Conservation (phyloP, 257 asterid species). For the Plantago elongata region DNA sequence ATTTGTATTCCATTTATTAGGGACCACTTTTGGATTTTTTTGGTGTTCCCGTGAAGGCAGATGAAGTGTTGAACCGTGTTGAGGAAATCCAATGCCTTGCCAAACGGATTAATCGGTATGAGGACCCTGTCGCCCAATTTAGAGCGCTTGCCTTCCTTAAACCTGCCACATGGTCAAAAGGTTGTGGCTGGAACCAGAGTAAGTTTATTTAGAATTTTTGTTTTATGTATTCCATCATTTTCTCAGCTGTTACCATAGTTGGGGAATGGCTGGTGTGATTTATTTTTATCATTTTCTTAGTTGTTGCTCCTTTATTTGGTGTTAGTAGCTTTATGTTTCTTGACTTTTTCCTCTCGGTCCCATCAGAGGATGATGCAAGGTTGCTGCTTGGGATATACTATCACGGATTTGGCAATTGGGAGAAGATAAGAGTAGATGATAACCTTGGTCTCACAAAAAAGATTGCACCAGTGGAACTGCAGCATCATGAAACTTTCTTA, state of each 20-base stretch:
- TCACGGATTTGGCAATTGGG: slow-evolving; percentile 99
- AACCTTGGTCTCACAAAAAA: slow-evolving; percentile 84
- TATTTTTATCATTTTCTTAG: background rate
- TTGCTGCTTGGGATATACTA: slow-evolving; percentile 89
- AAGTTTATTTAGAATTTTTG: slow-evolving; percentile 29
- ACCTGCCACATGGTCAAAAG: slow-evolving; percentile 98
- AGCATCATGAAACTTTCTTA: slow-evolving; percentile 93
- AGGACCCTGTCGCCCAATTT: slow-evolving; percentile 83
- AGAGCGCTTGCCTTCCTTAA: slow-evolving; percentile 76
- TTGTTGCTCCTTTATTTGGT: slow-evolving; percentile 2
- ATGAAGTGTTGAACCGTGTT: slow-evolving; percentile 79
- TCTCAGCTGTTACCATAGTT: background rate
- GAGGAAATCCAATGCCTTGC: slow-evolving; percentile 96
- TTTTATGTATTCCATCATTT: slow-evolving; percentile 1
- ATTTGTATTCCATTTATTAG: slow-evolving; percentile 31
- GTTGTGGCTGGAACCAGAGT: slow-evolving; percentile 99
- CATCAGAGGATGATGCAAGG: slow-evolving; percentile 95
- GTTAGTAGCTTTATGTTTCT: background rate
- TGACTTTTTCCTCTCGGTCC: slow-evolving; percentile 17
- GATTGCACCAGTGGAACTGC: slow-evolving; percentile 99
- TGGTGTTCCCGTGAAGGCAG: slow-evolving; percentile 98
- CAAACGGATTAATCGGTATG: slow-evolving; percentile 82
- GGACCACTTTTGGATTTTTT: slow-evolving; percentile 95
- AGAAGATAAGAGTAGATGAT: slow-evolving; percentile 78
- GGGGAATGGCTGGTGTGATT: background rate